Percentiles rank a stretch among this genome's conserved stretches.
Evolutionary conservation across 306 rosid species (phyloP).

Genomic region (Pyrus pyrifolia): DNA sequence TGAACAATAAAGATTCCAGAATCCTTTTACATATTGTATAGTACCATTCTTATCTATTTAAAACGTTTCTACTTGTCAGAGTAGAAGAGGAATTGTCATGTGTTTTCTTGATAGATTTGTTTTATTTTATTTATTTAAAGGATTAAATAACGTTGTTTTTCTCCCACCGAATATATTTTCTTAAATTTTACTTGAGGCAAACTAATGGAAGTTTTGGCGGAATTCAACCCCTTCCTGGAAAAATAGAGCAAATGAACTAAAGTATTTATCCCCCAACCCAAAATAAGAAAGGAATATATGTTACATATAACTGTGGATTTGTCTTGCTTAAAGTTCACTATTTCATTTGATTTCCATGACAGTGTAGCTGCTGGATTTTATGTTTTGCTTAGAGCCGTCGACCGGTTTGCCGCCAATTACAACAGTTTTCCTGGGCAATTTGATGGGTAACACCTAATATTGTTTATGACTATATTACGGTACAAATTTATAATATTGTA

Average conservation of each 20-base stretch:
- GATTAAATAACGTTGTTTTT: not conserved
- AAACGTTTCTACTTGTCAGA: not conserved
- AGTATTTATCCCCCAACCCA: too few relatives aligned
- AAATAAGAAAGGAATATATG: not conserved
- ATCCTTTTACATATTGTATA: not conserved
- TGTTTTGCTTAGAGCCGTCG: conserved; percentile 89
- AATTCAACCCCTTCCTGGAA: not conserved
- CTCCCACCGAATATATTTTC: not conserved
- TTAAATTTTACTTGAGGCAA: not conserved
- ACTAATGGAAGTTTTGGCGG: not conserved
- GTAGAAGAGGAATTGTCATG: not conserved
- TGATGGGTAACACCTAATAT: conserved; percentile 52
- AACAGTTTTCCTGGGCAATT: conserved; percentile 91
- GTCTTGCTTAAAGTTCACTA: conserved; percentile 18
- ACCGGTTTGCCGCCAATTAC: conserved; percentile 90
- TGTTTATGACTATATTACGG: not conserved
- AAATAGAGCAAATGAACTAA: too few relatives aligned
- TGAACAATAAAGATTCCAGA: not conserved
- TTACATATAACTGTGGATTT: not conserved
- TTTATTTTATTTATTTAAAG: not conserved
- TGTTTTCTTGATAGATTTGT: not conserved
- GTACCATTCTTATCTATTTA: not conserved
- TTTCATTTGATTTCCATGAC: conserved; percentile 24
- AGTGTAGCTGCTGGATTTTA: conserved; percentile 81
- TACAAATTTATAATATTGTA: not conserved